Evolutionary conservation across 371 early-diverging fungal species (phyloP).

Genomic region (Actinomucor elegans): DNA sequence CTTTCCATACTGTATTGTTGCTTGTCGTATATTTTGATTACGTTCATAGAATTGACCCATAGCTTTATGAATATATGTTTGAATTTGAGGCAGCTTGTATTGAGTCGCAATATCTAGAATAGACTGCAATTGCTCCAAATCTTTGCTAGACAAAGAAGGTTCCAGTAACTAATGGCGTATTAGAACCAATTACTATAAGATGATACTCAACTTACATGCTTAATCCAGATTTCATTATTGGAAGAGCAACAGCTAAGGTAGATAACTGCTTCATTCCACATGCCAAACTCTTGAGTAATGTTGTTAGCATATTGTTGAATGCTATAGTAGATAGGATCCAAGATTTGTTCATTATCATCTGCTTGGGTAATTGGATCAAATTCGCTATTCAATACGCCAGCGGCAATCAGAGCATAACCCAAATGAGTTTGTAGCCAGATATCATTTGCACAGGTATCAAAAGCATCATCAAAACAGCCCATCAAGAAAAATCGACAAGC

Average conservation of each 20-base stretch:
- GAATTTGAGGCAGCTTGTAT: background rate
- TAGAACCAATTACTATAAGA: too few relatives aligned
- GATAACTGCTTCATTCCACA: constrained; percentile 36
- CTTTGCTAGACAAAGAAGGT: background rate
- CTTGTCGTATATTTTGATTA: constrained; percentile 6
- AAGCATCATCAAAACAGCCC: constrained; percentile 15
- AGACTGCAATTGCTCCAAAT: background rate
- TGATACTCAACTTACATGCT: constrained; percentile 15
- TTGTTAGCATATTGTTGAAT: constrained; percentile 23
- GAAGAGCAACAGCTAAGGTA: constrained; percentile 25
- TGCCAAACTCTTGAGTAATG: constrained; percentile 16
- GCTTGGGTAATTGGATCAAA: background rate
- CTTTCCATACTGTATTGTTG: constrained; percentile 23
- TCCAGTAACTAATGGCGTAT: too few relatives aligned
- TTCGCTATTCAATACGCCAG: background rate
- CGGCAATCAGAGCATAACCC: constrained; percentile 12
- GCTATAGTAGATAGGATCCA: constrained; percentile 30
- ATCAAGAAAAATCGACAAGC: background rate
- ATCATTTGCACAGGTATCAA: background rate
- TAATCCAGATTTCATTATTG: constrained; percentile 32
- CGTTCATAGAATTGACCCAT: constrained; percentile 24
- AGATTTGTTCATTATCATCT: constrained; percentile 4
- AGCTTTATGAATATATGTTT: background rate
- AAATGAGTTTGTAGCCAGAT: constrained; percentile 24
- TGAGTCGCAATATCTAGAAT: background rate